These are phyloP conservation scores for Magnolia officinalis DNA, from an alignment of 164 flowering plant species.

Conservation along the genomic window DNA sequence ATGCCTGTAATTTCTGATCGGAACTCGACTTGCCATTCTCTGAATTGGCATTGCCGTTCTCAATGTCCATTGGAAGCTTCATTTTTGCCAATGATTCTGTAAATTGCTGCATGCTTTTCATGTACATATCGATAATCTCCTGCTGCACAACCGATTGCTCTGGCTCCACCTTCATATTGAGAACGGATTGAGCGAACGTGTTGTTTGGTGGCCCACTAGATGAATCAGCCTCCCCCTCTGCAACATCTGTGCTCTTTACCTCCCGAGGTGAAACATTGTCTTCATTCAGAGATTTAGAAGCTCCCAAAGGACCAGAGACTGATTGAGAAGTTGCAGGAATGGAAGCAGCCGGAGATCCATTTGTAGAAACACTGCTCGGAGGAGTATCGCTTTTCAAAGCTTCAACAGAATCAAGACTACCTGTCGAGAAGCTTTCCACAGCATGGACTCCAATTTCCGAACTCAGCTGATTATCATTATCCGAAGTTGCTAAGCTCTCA, in stretches of 20 bases:
- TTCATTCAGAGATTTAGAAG: conserved; percentile 31
- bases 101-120: conserved; percentile 98
- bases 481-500: conserved; percentile 45
- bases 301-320: conserved; percentile 31
- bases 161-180: conserved; percentile 51
- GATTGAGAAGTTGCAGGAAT: conserved; percentile 43
- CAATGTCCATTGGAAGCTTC: conserved; percentile 95
- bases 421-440: conserved; percentile 38
- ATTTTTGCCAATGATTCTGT: conserved; percentile 94
- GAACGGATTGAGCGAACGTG: conserved; percentile 33
- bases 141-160: conserved; percentile 77
- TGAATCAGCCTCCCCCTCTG: conserved; percentile 44
- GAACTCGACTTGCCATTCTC: conserved; percentile 41
- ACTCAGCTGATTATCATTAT: conserved; percentile 32
- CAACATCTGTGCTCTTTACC: conserved; percentile 17
- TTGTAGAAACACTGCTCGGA: conserved; percentile 58
- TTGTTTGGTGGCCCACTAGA: conserved; percentile 29
- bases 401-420: conserved; percentile 26
- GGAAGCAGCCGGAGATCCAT: conserved; percentile 38
- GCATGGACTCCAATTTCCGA: conserved; percentile 30
- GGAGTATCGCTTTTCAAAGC: conserved; percentile 47
- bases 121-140: conserved; percentile 93
- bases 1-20: conserved; percentile 42
- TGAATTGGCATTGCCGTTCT: conserved; percentile 39
- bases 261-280: conserved; percentile 36